Evolutionary conservation across 257 asterid species (phyloP), one percentile per base, ranked within the genome.

Genomic region (Solanum pimpinellifolium): DNA sequence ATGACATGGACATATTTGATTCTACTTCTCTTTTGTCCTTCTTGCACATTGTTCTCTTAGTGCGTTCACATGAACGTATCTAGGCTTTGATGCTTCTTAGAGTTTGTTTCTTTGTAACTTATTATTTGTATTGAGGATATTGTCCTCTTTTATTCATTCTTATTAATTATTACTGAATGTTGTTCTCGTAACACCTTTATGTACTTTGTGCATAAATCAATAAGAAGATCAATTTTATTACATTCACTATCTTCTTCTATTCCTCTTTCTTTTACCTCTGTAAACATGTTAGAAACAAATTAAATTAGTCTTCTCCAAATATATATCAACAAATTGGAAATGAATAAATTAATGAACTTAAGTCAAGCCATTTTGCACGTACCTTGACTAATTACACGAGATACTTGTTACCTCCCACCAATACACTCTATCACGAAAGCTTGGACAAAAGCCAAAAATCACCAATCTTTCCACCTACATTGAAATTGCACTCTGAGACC

Each of bases 21-120:
- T 86, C 89, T 73, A 47, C 72, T 83, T 83, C 87, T 86, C 86
- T 86, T 31, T 83, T 56, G 41, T 84, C 85, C 75, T 35, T 73
- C 29, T 73, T 73, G 29, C 81, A 73, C 81, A 73, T 73, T 73
- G 49, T 73, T 73, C 16, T 73, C 49, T 90, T 73, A 73, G 81
- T 73, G 29, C 5, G 49, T 35, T 73, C 49, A 37, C 81, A 11
- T 73, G 47, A 73, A 73, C 5, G 49, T 37, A 37, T 37, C 81
- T 73, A 73, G 23, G 18, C 49, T 10, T 73, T 37, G 81, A 73
- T 73, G 29, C 29, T 73, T 73, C 18, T 0, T 73, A 73, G 46
- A 73, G 29, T 0, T 73, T 35, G n/a, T 73, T 73, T 73, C 29
- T 20, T 10, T 2, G 47, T 73, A 37, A 35, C 12, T 73, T 37